These are phyloP conservation scores for Viridothelium virens DNA, from an alignment of 495 filamentous ascomycete genomes.

Conservation along the genomic window DNA sequence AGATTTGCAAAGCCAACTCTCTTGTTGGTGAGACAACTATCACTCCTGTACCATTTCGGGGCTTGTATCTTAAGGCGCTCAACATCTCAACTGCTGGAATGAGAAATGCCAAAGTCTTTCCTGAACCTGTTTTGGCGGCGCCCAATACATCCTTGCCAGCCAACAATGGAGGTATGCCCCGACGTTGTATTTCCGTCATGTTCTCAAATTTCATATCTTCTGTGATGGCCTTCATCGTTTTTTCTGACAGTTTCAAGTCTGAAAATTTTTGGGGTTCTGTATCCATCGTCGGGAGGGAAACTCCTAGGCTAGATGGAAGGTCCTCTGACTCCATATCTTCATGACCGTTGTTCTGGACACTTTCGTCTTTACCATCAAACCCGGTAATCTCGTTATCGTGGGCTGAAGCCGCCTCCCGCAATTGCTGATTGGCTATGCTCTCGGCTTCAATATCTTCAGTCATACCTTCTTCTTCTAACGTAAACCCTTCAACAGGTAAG, in stretches of 20 bases:
- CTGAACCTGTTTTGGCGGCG: constrained; percentile 92
- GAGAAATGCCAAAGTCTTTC: constrained; percentile 91
- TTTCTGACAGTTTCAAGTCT: constrained; percentile 77
- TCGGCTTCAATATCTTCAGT: constrained; percentile 26
- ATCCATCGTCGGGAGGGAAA: constrained; percentile 51
- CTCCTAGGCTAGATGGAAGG: constrained; percentile 44
- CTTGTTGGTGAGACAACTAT: constrained; percentile 82
- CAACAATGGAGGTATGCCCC: constrained; percentile 78
- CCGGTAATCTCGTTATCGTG: constrained; percentile 12
- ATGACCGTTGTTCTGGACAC: constrained; percentile 15
- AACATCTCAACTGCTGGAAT: constrained; percentile 96
- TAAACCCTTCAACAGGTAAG: constrained; percentile 10
- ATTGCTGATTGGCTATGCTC: constrained; percentile 29
- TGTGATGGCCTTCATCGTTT: constrained; percentile 78
- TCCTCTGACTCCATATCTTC: constrained; percentile 30
- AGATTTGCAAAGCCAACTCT: constrained; percentile 92
- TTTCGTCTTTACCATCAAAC: constrained; percentile 16
- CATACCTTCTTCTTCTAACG: constrained; percentile 13
- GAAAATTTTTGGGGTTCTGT: constrained; percentile 56
- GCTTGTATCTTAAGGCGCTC: constrained; percentile 79
- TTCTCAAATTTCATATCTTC: constrained; percentile 79
- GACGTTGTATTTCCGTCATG: constrained; percentile 93
- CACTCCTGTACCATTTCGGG: constrained; percentile 73
- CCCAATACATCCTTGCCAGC: constrained; percentile 91
- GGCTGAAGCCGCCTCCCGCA: constrained; percentile 27